A percentile compares a stretch with the other conserved stretches of the same genome.
phyloP scores from a whole-genome alignment of 495 filamentous ascomycete genomes.

The Neurospora intermedia region DNA sequence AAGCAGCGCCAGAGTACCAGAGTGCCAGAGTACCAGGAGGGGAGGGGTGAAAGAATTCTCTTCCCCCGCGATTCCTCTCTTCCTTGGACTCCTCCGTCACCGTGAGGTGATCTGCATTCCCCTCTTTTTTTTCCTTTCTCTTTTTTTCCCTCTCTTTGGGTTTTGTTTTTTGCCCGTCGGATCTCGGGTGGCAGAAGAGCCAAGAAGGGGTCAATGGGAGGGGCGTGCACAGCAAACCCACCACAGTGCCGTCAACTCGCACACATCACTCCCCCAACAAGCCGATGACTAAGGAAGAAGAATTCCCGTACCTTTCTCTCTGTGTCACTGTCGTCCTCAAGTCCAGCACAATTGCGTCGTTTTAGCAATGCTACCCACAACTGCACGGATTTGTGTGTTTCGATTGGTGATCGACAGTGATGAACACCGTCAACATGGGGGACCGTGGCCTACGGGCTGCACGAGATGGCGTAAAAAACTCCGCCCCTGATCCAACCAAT shows the following conservation, averaged over 20 bases:
- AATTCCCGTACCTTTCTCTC: neutral
- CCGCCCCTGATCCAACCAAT: conserved; percentile 14
- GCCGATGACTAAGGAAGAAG: neutral
- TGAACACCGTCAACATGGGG: conserved; percentile 18
- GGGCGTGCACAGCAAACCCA: neutral
- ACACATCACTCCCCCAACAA: neutral
- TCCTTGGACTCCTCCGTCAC: neutral
- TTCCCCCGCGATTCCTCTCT: neutral
- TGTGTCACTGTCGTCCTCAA: neutral
- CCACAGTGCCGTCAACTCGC: neutral
- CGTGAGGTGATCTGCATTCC: neutral
- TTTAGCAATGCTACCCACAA: conserved; percentile 8
- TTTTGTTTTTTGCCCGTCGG: neutral
- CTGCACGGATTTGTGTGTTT: conserved; percentile 14
- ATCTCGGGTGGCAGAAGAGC: neutral
- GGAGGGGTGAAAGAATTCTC: neutral
- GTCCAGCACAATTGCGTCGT: neutral
- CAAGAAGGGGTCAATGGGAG: neutral
- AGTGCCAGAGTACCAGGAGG: neutral
- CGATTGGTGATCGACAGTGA: conserved; percentile 26
- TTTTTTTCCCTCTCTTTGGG: neutral
- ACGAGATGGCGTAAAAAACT: conserved; percentile 23
- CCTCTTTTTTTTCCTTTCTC: neutral
- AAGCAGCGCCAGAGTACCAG: neutral
- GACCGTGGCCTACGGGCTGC: conserved; percentile 21